These are phyloP conservation scores for Takakia lepidozioides DNA, from an alignment of 225 moss, liverwort and hornwort species.

Conservation along the genomic window DNA sequence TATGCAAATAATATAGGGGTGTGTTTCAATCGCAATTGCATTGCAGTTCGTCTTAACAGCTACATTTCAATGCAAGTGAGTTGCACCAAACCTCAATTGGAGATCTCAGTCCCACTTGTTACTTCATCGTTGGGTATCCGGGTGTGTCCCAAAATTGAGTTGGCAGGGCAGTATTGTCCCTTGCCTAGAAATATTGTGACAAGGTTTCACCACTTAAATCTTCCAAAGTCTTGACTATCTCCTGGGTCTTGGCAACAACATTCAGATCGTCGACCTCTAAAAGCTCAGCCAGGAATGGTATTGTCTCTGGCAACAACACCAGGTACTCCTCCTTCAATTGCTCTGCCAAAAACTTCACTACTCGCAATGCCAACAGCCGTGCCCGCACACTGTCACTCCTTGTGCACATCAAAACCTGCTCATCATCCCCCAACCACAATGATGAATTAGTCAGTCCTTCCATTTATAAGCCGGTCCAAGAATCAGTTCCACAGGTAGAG, in stretches of 20 bases:
- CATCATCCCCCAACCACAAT: slow-evolving; percentile 6
- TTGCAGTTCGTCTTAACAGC: too few species aligned
- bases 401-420: slow-evolving; percentile 89
- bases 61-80: too few species aligned
- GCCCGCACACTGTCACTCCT: slow-evolving; percentile 55
- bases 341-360: slow-evolving; percentile 75
- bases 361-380: slow-evolving; percentile 66
- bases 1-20: too few species aligned
- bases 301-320: slow-evolving; percentile 80
- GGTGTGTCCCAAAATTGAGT: too few species aligned
- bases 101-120: too few species aligned
- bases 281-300: slow-evolving; percentile 90
- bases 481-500: too few species aligned
- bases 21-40: too few species aligned
- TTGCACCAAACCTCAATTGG: too few species aligned
- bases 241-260: slow-evolving; percentile 80
- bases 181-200: slow-evolving; percentile 68
- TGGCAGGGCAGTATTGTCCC: too few species aligned
- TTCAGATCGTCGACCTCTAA: slow-evolving; percentile 71
- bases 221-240: slow-evolving; percentile 76
- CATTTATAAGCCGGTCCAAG: too few species aligned
- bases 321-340: slow-evolving; percentile 92
- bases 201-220: slow-evolving; percentile 83
- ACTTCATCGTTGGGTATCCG: too few species aligned
- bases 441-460: too few species aligned